phyloP scores from a whole-genome alignment of 805 yeast species.

The Metschnikowia koreensis region DNA sequence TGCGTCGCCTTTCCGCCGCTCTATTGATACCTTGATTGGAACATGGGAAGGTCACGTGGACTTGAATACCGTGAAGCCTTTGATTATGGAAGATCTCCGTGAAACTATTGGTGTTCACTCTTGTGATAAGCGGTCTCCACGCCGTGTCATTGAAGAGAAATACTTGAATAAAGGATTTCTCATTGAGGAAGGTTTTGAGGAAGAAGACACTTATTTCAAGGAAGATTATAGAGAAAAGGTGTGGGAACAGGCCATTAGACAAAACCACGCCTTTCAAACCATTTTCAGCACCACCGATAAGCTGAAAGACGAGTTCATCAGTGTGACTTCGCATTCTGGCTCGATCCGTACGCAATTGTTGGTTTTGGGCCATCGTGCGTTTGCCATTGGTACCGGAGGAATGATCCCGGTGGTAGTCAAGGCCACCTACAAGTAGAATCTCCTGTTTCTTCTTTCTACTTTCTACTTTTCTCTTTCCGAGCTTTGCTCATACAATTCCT shows the following conservation, averaged over 20 bases:
- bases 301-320: constrained; percentile 27
- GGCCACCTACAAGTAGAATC: constrained; percentile 25
- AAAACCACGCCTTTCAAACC: constrained; percentile 35
- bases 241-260: constrained; percentile 40
- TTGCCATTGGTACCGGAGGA: constrained; percentile 53
- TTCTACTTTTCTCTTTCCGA: no score
- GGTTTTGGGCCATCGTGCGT: constrained; percentile 48
- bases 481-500: no score
- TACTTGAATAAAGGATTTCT: constrained; percentile 40
- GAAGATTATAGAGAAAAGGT: constrained; percentile 39
- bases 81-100: constrained; percentile 45
- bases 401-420: constrained; percentile 55
- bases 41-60: constrained; percentile 44
- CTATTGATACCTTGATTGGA: constrained; percentile 46
- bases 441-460: neutral
- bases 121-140: constrained; percentile 46
- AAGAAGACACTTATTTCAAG: constrained; percentile 44
- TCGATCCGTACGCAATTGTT: constrained; percentile 47
- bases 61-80: constrained; percentile 28
- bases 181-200: constrained; percentile 45
- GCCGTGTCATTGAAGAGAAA: constrained; percentile 36
- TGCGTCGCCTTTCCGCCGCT: constrained; percentile 52
- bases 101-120: constrained; percentile 51
- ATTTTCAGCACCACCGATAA: constrained; percentile 26
- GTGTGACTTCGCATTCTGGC: constrained; percentile 53